Base-by-base conservation (phyloP, 2,329 filamentous ascomycete species). In the Sphaerulina musiva region DNA sequence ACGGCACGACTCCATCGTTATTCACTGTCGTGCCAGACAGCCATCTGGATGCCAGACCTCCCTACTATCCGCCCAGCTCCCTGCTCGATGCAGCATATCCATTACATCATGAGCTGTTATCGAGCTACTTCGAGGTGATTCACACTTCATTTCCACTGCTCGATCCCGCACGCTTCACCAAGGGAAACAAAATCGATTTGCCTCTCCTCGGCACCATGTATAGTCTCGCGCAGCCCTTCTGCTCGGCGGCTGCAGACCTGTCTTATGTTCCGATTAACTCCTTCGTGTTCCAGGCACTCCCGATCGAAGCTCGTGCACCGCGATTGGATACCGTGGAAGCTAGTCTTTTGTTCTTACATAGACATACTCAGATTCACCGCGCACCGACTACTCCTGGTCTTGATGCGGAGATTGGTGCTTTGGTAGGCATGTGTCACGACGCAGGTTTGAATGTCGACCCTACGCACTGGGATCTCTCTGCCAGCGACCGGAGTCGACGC, bases 181-280 rank as follows among this genome's bases (percentile, higher is more conserved):
- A 61, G 41, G 60, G 60, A 36, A 62, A 61, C 41, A 59, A 59
- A 45, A 62, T 62, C 45, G 60, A 62, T 32, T 40, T 60, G 11
- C 57, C 51, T 6, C 44, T 62, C 17, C 55, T 62, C 17, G 60
- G 49, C 8, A 46, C 56, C 7, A 62, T 62, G 59, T 62, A 62
- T 39, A 56, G 53, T 43, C 32, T 62, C 7, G 55, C 60, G n/a
- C 50, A 50, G 34, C 60, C 60, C 10, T 61, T 56, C 39, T 62
- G 60, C 46, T 6, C 57, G 9, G 48, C 53, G 0, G 59, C 60
- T n/a, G 29, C 43, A 39, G 52, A 51, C 9, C 12, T 58, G 14
- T 34, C 54, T 1, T 48, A 36, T 14, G 54, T 26, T n/a, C 46
- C 53, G 2, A 41, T 62, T 20, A 46, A 60, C 36, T 47, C 51